Percentiles rank a stretch among this genome's conserved stretches.
Evolutionary conservation across 495 filamentous ascomycete genomes (phyloP).

Genomic region (Podospora appendiculata): DNA sequence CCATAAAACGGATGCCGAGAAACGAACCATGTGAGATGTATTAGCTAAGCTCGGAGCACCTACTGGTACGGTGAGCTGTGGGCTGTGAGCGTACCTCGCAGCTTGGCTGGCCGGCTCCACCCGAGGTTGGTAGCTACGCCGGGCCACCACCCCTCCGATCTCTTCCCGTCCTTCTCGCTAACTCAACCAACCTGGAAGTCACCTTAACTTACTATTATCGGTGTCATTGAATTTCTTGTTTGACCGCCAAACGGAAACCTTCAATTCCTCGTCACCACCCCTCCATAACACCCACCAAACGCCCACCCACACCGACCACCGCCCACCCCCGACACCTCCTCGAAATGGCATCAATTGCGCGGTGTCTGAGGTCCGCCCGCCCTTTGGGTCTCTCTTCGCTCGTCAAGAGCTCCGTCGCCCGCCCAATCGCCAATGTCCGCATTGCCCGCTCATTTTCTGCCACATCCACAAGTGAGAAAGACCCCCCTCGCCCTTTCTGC

Average conservation of each 20-base stretch:
- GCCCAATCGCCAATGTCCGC: slow-evolving; percentile 5
- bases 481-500: neutral
- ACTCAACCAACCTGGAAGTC: too few species aligned
- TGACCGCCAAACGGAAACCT: neutral
- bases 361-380: slow-evolving; percentile 36
- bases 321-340: neutral
- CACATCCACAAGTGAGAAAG: slow-evolving; percentile 34
- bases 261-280: neutral
- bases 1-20: too few species aligned
- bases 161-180: too few species aligned
- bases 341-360: slow-evolving; percentile 42
- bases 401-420: slow-evolving; percentile 23
- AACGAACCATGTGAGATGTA: too few species aligned
- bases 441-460: slow-evolving; percentile 35
- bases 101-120: too few species aligned
- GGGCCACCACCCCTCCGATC: too few species aligned
- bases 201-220: slow-evolving; percentile 1
- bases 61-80: too few species aligned
- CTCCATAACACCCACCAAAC: neutral
- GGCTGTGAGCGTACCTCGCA: too few species aligned
- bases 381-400: slow-evolving; percentile 32
- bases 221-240: slow-evolving; percentile 7
- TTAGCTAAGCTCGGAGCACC: too few species aligned
- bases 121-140: too few species aligned
- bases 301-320: neutral